Evolutionary conservation across 148 eudicot species (phyloP).

Genomic region (Bassia scoparia): DNA sequence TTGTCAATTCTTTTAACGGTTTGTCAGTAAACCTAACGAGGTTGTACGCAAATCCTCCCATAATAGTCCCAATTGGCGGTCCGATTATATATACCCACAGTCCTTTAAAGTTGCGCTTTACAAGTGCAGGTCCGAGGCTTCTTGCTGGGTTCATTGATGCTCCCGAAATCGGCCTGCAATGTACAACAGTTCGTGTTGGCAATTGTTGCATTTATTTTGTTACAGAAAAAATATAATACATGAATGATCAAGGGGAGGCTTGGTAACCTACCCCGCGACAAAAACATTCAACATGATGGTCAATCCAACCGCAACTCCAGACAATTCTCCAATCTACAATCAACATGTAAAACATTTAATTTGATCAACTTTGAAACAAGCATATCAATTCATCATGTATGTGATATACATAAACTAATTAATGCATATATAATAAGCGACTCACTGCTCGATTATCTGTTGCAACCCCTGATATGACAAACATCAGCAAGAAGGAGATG

Average conservation of each 20-base stretch:
- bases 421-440: neutral
- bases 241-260: neutral
- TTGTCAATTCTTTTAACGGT: constrained; percentile 32
- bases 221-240: too few species aligned
- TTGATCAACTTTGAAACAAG: too few species aligned
- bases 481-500: constrained; percentile 73
- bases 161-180: constrained; percentile 48
- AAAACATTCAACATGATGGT: constrained; percentile 69
- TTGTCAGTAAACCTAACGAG: constrained; percentile 37
- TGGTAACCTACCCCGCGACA: constrained; percentile 52
- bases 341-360: neutral
- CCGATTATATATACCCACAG: constrained; percentile 52
- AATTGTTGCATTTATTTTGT: too few species aligned
- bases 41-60: constrained; percentile 40
- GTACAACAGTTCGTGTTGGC: too few species aligned
- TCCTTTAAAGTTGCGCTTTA: constrained; percentile 37
- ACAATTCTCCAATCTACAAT: constrained; percentile 56
- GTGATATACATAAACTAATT: neutral
- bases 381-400: too few species aligned
- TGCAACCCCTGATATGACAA: constrained; percentile 65
- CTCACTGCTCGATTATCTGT: constrained; percentile 75
- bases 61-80: constrained; percentile 42
- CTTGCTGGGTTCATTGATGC: constrained; percentile 65
- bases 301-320: constrained; percentile 70
- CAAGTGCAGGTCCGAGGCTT: constrained; percentile 49